phyloP scores from a whole-genome alignment of 2,329 filamentous ascomycete genomes.

The Penicillium sp. region DNA sequence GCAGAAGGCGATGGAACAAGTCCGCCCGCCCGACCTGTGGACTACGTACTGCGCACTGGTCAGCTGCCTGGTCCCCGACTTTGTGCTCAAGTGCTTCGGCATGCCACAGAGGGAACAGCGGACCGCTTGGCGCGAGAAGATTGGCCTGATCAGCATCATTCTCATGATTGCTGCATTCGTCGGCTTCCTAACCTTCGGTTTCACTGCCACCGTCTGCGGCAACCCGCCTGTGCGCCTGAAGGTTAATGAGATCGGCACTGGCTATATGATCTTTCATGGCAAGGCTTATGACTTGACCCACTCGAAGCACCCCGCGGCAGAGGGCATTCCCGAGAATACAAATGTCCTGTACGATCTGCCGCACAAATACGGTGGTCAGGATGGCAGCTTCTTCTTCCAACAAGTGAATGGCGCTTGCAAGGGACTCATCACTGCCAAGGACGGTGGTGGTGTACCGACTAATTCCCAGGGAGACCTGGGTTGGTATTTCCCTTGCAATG shows the following conservation, averaged over 20 bases:
- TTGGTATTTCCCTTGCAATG: slow-evolving; percentile 94
- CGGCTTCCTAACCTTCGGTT: slow-evolving; percentile 94
- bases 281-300: slow-evolving; percentile 76
- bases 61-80: slow-evolving; percentile 91
- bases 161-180: slow-evolving; percentile 81
- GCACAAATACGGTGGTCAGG: slow-evolving; percentile 77
- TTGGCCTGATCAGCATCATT: slow-evolving; percentile 93
- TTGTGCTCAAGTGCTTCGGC: slow-evolving; percentile 79
- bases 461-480: slow-evolving; percentile 71
- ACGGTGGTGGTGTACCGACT: slow-evolving; percentile 69
- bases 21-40: slow-evolving; percentile 83
- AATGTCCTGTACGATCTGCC: slow-evolving; percentile 88
- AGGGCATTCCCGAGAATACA: slow-evolving; percentile 68
- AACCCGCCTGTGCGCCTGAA: slow-evolving; percentile 68
- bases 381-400: slow-evolving; percentile 96
- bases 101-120: slow-evolving; percentile 82
- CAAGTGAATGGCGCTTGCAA: slow-evolving; percentile 98
- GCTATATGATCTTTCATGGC: slow-evolving; percentile 97
- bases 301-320: slow-evolving; percentile 75
- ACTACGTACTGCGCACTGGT: slow-evolving; percentile 91
- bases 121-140: slow-evolving; percentile 95
- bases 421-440: slow-evolving; percentile 68
- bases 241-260: slow-evolving; percentile 73
- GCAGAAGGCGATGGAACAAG: slow-evolving; percentile 60
- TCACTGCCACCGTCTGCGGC: slow-evolving; percentile 83